Evolutionary conservation across 768 basidiomycete species (phyloP).

Genomic region (Hygrocybe punicea): DNA sequence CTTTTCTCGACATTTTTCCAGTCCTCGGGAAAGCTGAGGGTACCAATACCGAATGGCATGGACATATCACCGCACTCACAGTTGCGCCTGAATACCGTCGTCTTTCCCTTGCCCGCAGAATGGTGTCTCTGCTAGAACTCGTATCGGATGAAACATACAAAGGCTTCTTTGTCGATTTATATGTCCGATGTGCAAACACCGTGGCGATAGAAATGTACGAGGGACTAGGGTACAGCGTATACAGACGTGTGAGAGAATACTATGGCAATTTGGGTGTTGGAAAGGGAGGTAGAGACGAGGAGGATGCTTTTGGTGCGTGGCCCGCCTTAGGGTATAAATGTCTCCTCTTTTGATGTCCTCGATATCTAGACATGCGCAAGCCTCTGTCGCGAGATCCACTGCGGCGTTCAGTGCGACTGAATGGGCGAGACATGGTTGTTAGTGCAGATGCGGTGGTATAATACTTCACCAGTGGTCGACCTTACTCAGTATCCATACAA

Average conservation of each 20-base stretch:
- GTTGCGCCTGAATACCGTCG: slow-evolving; percentile 93
- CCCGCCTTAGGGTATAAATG: neutral
- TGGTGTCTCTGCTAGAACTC: slow-evolving; percentile 84
- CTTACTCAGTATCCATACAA: too few species aligned
- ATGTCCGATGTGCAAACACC: slow-evolving; percentile 83
- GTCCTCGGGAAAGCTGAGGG: slow-evolving; percentile 96
- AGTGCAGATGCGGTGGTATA: slow-evolving; percentile 51
- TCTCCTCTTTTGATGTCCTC: neutral
- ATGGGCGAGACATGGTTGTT: slow-evolving; percentile 72
- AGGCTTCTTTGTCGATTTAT: slow-evolving; percentile 92
- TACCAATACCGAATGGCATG: slow-evolving; percentile 71
- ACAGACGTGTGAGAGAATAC: slow-evolving; percentile 85
- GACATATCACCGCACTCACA: slow-evolving; percentile 92
- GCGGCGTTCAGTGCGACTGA: slow-evolving; percentile 63
- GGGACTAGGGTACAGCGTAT: slow-evolving; percentile 89
- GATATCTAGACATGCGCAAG: slow-evolving; percentile 61
- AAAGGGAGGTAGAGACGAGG: slow-evolving; percentile 75
- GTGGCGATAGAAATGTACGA: slow-evolving; percentile 93
- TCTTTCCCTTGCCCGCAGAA: slow-evolving; percentile 77
- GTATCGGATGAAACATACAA: slow-evolving; percentile 78
- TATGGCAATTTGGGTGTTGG: slow-evolving; percentile 76
- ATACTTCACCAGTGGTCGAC: too few species aligned
- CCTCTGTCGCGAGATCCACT: slow-evolving; percentile 59
- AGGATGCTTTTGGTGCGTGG: slow-evolving; percentile 84
- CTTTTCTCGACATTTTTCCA: slow-evolving; percentile 27